Evolutionary conservation across 208 protist species (phyloP).

Genomic region (Leptomonas pyrrhocoris): DNA sequence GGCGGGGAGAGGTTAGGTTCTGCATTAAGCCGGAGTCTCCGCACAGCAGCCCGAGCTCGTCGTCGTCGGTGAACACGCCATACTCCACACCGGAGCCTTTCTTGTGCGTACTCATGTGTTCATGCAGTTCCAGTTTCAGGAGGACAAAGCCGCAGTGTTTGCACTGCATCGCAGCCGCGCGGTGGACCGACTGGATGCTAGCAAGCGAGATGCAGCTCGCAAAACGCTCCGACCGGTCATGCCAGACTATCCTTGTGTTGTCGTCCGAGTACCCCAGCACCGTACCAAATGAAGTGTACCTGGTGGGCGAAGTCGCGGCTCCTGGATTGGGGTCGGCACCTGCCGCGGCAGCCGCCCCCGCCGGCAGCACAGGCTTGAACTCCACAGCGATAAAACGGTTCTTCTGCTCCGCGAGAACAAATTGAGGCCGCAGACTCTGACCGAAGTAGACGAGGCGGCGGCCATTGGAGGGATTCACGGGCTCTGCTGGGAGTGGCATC

Average conservation of each 20-base stretch:
- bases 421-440: conserved; percentile 37
- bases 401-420: conserved; percentile 44
- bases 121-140: conserved; percentile 48
- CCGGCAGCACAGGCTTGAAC: conserved; percentile 36
- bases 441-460: conserved; percentile 68
- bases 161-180: conserved; percentile 57
- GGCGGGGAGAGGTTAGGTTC: conserved; percentile 29
- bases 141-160: conserved; percentile 69
- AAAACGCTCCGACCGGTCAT: conserved; percentile 68
- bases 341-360: neutral
- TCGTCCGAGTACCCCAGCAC: conserved; percentile 79
- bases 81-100: conserved; percentile 51
- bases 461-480: conserved; percentile 45
- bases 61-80: conserved; percentile 57
- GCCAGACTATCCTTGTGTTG: conserved; percentile 75
- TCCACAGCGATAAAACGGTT: conserved; percentile 51
- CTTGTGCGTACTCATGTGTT: conserved; percentile 69
- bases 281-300: conserved; percentile 58
- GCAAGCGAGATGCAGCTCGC: conserved; percentile 54
- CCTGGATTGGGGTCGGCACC: conserved; percentile 4
- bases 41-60: conserved; percentile 56
- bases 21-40: conserved; percentile 74
- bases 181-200: conserved; percentile 45
- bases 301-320: conserved; percentile 1
- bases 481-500: conserved; percentile 48